phyloP scores from a whole-genome alignment of 1,139 yeast species.

The Suhomyces bolitotheri region DNA sequence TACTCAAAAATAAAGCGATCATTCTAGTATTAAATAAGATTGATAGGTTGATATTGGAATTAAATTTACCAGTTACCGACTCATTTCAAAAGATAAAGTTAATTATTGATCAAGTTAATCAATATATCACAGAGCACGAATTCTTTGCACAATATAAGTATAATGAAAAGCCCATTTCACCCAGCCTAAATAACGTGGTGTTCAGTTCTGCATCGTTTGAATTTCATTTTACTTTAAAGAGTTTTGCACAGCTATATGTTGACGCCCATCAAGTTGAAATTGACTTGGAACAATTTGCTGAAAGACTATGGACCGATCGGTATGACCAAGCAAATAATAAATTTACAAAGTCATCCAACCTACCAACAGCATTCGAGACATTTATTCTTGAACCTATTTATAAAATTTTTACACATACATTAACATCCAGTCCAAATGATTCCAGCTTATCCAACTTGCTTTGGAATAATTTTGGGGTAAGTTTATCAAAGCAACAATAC shows the following conservation, averaged over 20 bases:
- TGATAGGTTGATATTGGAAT: constrained; percentile 78
- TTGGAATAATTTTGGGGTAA: constrained; percentile 47
- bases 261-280: constrained; percentile 26
- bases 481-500: constrained; percentile 38
- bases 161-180: constrained; percentile 46
- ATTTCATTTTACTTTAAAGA: constrained; percentile 62
- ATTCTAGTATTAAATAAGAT: constrained; percentile 74
- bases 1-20: constrained; percentile 51
- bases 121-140: constrained; percentile 39
- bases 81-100: constrained; percentile 67
- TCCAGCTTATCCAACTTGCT: constrained; percentile 41
- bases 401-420: constrained; percentile 63
- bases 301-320: constrained; percentile 78
- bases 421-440: constrained; percentile 54
- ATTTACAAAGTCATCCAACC: constrained; percentile 39
- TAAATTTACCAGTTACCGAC: constrained; percentile 72
- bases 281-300: constrained; percentile 47
- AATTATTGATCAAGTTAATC: constrained; percentile 65
- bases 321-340: constrained; percentile 45
- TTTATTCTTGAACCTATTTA: constrained; percentile 80
- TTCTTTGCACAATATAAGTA: constrained; percentile 28
- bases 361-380: constrained; percentile 59
- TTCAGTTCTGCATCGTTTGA: constrained; percentile 70
- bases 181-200: constrained; percentile 62
- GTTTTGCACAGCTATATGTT: constrained; percentile 62